These are phyloP conservation scores for Amauroascus verrucosus DNA, from an alignment of 2,329 filamentous ascomycete species.

Conservation along the genomic window DNA sequence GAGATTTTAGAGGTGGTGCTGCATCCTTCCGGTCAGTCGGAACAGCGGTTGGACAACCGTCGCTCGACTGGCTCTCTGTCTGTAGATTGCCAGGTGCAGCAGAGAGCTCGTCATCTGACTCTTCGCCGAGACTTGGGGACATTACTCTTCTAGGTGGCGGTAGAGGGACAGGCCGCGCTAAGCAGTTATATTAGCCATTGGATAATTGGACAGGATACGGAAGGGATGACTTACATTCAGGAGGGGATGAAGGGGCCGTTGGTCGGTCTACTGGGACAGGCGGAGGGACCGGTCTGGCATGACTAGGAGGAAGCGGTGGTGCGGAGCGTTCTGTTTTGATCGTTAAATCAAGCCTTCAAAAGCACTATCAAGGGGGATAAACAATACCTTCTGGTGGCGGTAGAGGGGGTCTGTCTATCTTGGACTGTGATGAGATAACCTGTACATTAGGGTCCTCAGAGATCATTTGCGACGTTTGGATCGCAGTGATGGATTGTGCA, in stretches of 20 bases:
- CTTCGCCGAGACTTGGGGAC: constrained; percentile 67
- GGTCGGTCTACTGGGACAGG: constrained; percentile 29
- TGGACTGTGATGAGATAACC: constrained; percentile 22
- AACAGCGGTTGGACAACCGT: background rate
- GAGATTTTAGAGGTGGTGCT: constrained; percentile 19
- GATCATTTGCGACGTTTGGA: constrained; percentile 9
- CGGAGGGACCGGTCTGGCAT: constrained; percentile 32
- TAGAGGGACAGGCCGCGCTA: constrained; percentile 54
- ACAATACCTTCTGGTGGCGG: constrained; percentile 44
- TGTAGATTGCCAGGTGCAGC: constrained; percentile 14
- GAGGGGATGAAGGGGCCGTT: constrained; percentile 26
- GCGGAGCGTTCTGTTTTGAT: constrained; percentile 23
- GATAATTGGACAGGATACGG: background rate
- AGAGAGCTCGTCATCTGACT: constrained; percentile 80
- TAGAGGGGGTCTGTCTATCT: constrained; percentile 36
- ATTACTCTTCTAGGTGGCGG: constrained; percentile 45
- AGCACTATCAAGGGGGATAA: background rate
- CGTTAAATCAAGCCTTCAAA: background rate
- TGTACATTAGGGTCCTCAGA: constrained; percentile 18
- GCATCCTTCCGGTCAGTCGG: background rate
- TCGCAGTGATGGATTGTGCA: background rate
- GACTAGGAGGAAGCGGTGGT: constrained; percentile 29
- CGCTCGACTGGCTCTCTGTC: constrained; percentile 9
- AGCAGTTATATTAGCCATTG: constrained; percentile 22
- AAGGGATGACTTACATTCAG: constrained; percentile 46